These are phyloP conservation scores for Hydnomerulius pinastri DNA, from an alignment of 768 basidiomycete genomes.

Conservation along the genomic window DNA sequence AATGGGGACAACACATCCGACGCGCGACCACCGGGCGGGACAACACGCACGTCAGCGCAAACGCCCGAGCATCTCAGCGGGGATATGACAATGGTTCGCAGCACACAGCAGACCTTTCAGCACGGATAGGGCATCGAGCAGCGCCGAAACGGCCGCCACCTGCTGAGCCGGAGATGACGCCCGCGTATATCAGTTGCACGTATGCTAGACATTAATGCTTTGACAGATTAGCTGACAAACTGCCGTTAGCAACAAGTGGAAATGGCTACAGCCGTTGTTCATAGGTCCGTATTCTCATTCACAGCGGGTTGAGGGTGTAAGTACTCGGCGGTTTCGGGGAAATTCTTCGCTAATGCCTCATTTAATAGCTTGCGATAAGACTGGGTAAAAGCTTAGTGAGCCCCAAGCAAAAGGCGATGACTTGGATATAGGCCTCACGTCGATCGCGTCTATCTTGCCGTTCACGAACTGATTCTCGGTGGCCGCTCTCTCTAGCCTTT, in stretches of 20 bases:
- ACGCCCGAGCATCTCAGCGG: neutral
- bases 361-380: constrained; percentile 69
- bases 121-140: neutral
- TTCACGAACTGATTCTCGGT: constrained; percentile 94
- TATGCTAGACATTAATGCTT: neutral
- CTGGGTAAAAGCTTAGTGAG: constrained; percentile 36
- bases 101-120: constrained; percentile 8
- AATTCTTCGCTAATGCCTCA: constrained; percentile 70
- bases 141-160: neutral
- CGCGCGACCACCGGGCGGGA: constrained; percentile 2
- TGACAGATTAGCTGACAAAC: neutral
- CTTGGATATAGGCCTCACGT: constrained; percentile 43
- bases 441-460: constrained; percentile 79
- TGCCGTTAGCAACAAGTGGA: neutral
- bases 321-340: constrained; percentile 53
- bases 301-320: constrained; percentile 16
- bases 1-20: constrained; percentile 1
- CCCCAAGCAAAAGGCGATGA: constrained; percentile 1
- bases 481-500: constrained; percentile 78
- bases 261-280: constrained; percentile 3
- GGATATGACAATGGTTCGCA: neutral
- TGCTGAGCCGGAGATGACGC: neutral
- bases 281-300: constrained; percentile 11
- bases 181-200: neutral
- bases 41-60: constrained; percentile 1